phyloP scores from a whole-genome alignment of 371 early-diverging fungal species.

The Circinella minor region DNA sequence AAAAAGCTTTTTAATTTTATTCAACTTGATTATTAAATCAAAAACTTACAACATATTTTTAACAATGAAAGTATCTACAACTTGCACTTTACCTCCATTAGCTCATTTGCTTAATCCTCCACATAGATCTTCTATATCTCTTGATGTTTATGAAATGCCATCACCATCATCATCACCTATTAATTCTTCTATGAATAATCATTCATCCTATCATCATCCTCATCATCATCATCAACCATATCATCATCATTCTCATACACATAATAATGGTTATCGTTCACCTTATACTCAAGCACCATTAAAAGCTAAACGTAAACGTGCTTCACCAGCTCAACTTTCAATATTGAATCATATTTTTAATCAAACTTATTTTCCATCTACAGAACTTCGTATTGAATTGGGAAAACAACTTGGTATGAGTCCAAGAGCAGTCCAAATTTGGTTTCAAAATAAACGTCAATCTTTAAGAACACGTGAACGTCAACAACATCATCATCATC shows the following conservation, averaged over 20 bases:
- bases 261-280: neutral
- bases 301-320: conserved; percentile 55
- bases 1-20: neutral
- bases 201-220: neutral
- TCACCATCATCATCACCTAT: conserved; percentile 2
- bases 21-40: neutral
- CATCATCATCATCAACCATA: conserved; percentile 5
- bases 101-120: conserved; percentile 32
- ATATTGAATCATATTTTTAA: conserved; percentile 59
- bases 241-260: conserved; percentile 13
- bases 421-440: conserved; percentile 83
- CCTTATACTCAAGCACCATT: conserved; percentile 23
- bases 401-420: conserved; percentile 90
- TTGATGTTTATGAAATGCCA: conserved; percentile 7
- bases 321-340: conserved; percentile 52
- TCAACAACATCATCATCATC: conserved; percentile 20
- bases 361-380: conserved; percentile 64
- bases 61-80: conserved; percentile 8
- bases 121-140: conserved; percentile 4
- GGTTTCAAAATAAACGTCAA: conserved; percentile 96
- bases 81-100: conserved; percentile 45
- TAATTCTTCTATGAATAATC: no score
- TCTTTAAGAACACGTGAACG: conserved; percentile 54
- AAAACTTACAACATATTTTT: neutral
- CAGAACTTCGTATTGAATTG: conserved; percentile 81